phyloP scores from a whole-genome alignment of 2,329 filamentous ascomycete species.

The Paecilomyces sp. region DNA sequence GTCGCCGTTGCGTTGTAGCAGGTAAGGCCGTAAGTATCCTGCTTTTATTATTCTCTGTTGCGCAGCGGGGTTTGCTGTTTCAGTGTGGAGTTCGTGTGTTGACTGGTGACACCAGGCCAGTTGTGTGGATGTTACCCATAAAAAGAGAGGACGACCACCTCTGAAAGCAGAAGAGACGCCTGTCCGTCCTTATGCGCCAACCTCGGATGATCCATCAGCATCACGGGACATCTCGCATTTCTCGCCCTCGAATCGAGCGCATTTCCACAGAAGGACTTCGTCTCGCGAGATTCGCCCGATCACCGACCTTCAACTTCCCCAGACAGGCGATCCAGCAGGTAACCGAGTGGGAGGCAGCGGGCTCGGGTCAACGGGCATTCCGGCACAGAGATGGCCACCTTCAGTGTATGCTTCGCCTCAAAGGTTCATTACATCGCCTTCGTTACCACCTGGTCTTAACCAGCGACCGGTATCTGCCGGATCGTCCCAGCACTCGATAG shows the following conservation, averaged over 20 bases:
- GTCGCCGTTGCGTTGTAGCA: conserved; percentile 38
- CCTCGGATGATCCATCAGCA: conserved; percentile 18
- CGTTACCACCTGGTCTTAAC: conserved; percentile 15
- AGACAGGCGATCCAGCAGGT: conserved; percentile 5
- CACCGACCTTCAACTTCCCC: conserved; percentile 27
- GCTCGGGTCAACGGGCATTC: conserved; percentile 14
- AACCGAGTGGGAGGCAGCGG: conserved; percentile 11
- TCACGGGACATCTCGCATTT: conserved; percentile 16
- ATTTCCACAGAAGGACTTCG: conserved; percentile 25
- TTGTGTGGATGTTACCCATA: conserved; percentile 41
- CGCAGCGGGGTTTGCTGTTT: background rate
- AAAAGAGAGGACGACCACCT: conserved; percentile 39
- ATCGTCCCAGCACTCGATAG: conserved; percentile 16
- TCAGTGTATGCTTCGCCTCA: conserved; percentile 21
- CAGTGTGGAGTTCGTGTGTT: conserved; percentile 6
- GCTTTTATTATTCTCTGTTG: background rate
- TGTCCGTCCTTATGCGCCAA: conserved; percentile 21
- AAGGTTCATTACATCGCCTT: conserved; percentile 18
- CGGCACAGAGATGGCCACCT: conserved; percentile 25
- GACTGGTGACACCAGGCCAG: conserved; percentile 22
- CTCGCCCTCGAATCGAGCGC: conserved; percentile 14
- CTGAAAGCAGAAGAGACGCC: conserved; percentile 36
- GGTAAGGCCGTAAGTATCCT: conserved; percentile 38
- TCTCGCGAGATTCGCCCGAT: conserved; percentile 32
- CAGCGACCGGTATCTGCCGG: conserved; percentile 27